Base-by-base conservation (phyloP, 1,284 basidiomycete species). In the Tremellales sp. region DNA sequence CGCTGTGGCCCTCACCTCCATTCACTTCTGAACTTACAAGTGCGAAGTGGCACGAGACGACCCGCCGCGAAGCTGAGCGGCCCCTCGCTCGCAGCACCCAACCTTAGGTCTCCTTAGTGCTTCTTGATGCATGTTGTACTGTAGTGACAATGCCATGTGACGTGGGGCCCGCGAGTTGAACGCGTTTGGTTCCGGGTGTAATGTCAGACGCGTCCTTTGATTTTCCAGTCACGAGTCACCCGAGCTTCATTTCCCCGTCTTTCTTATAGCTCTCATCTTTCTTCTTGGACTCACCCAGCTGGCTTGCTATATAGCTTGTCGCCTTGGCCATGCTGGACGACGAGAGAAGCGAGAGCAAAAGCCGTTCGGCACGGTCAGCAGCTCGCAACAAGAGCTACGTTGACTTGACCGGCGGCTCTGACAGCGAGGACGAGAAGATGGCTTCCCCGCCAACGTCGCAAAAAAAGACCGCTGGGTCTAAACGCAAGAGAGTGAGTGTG, bases 351-450 rank as follows among this genome's bases (percentile, higher is more conserved):
- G 24, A 36, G 43, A 29, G 29, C 19, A 36, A 48, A 46, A 40
- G 41, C 2, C 40, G 19, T 21, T 46, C 49, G 36, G 42, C 40
- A 21, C 43, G 54, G 4, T 46, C 54, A 6, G 59, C 56, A 10
- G 40, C 50, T 17, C 39, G 51, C 26, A 53, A 46, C 42, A 57
- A 54, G 36, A 22, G n/a, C 26, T 58, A 55, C 25, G 55, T 60
- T 23, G 61, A 60, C 45, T 29, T 61, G 39, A 63, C 60, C 1
- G 23, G 45, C 11, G 55, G 58, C 29, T 62, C 60, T 19, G 62
- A 62, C 8, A 55, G 50, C 0, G 58, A 58, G 7, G 45, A 40
- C 12, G 48, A 43, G 15, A 35, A 43, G n/a, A 53, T 39, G 6
- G 45, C 48, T 15, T 49, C 29, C 22, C 23, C 21, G 26, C 21